Conservation (phyloP, 2,329 filamentous ascomycete genomes). For the Domatiomyces catenatus region DNA sequence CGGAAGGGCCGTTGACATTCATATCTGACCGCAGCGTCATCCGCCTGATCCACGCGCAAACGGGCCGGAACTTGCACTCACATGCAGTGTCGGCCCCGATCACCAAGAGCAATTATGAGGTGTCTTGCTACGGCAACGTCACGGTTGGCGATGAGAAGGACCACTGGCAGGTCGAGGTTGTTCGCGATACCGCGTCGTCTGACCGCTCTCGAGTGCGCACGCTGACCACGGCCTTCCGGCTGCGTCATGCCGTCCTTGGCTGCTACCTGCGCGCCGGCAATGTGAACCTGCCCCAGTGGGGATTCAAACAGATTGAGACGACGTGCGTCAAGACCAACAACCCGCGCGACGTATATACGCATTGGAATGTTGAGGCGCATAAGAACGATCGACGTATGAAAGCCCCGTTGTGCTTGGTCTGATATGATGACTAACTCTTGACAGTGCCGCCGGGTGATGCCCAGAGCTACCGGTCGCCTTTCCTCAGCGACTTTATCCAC, state of each 20-base stretch:
- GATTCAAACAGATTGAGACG: slow-evolving; percentile 98
- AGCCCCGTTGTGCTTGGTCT: background rate
- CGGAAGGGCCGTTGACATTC: slow-evolving; percentile 55
- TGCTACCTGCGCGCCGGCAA: slow-evolving; percentile 95
- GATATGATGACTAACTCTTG: slow-evolving; percentile 20
- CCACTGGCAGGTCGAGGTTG: slow-evolving; percentile 87
- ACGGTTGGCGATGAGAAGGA: slow-evolving; percentile 96
- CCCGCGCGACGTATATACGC: slow-evolving; percentile 81
- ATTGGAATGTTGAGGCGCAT: slow-evolving; percentile 97
- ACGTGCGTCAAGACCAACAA: slow-evolving; percentile 90
- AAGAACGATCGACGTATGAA: slow-evolving; percentile 78
- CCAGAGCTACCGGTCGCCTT: slow-evolving; percentile 87
- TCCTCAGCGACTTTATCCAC: slow-evolving; percentile 94
- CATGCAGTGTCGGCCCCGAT: slow-evolving; percentile 79
- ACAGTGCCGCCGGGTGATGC: slow-evolving; percentile 76
- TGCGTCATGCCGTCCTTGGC: slow-evolving; percentile 65
- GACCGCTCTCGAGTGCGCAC: slow-evolving; percentile 78
- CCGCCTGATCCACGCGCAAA: slow-evolving; percentile 85
- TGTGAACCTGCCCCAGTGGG: slow-evolving; percentile 94
- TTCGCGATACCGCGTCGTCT: slow-evolving; percentile 72
- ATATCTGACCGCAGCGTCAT: slow-evolving; percentile 64
- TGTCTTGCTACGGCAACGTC: slow-evolving; percentile 88
- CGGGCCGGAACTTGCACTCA: slow-evolving; percentile 91
- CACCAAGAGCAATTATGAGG: slow-evolving; percentile 78
- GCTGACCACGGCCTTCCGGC: slow-evolving; percentile 79